Percentiles rank a stretch among this genome's conserved stretches.
phyloP scores from a whole-genome alignment of 805 yeast genomes.

The Jamesozyma jinghongensis region DNA sequence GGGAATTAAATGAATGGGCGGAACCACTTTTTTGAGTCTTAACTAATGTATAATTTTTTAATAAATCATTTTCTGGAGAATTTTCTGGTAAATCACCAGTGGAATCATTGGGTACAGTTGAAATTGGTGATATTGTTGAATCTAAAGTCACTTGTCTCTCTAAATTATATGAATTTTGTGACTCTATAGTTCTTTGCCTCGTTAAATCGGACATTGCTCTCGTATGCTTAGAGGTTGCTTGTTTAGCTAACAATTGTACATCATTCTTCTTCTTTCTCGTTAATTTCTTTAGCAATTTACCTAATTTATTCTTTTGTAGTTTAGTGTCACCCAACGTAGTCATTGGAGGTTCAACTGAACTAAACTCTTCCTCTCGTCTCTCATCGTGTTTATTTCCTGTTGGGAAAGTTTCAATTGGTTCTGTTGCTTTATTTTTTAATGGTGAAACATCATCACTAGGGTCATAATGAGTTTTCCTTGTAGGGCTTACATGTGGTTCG shows the following conservation, averaged over 20 bases:
- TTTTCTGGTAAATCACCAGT: too few species aligned
- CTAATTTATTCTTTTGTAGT: neutral
- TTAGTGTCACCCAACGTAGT: neutral
- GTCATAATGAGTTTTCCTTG: constrained; percentile 17
- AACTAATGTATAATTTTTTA: too few species aligned
- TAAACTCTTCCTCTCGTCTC: too few species aligned
- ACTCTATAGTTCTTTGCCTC: neutral
- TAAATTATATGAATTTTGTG: neutral
- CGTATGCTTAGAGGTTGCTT: constrained; percentile 1
- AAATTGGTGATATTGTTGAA: neutral
- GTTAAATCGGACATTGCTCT: constrained; percentile 3
- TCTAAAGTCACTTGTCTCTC: neutral
- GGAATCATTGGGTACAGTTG: too few species aligned
- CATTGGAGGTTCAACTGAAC: too few species aligned
- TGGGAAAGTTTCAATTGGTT: too few species aligned
- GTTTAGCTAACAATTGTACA: neutral
- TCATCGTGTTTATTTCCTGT: too few species aligned
- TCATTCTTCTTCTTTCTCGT: neutral
- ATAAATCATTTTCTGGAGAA: too few species aligned
- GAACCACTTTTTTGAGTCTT: too few species aligned
- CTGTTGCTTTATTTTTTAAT: too few species aligned
- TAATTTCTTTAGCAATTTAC: neutral
- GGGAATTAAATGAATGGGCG: too few species aligned
- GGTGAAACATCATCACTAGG: neutral
- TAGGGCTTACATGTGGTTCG: constrained; percentile 41